Evolutionary conservation across 345 rosid species (phyloP).

Genomic region (Rhizophora apiculata): DNA sequence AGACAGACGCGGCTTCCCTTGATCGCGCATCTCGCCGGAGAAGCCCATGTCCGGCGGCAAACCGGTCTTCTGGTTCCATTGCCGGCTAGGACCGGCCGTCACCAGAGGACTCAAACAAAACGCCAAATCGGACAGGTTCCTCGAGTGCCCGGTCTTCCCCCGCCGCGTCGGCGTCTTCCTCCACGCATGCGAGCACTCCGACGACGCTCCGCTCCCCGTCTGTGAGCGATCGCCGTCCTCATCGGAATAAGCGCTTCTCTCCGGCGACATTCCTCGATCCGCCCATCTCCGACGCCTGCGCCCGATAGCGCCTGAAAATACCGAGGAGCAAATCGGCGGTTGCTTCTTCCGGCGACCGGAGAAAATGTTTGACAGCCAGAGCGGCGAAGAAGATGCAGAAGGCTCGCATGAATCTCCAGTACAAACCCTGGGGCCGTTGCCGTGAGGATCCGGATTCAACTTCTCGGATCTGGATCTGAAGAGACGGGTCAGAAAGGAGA

Average conservation of each 20-base stretch:
- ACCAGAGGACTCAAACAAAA: slow-evolving; percentile 92
- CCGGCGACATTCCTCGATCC: slow-evolving; percentile 88
- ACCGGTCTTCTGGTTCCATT: slow-evolving; percentile 55
- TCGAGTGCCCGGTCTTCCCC: slow-evolving; percentile 31
- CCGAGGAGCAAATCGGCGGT: slow-evolving; percentile 15
- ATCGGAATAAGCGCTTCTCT: slow-evolving; percentile 29
- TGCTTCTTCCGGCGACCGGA: slow-evolving; percentile 45
- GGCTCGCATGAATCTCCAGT: no score
- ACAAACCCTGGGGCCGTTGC: not conserved
- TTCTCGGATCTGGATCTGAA: slow-evolving; percentile 75
- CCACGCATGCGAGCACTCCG: slow-evolving; percentile 42
- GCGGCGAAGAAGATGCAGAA: slow-evolving; percentile 29
- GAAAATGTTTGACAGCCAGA: slow-evolving; percentile 58
- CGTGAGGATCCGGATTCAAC: slow-evolving; percentile 35
- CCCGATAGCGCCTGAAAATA: slow-evolving; percentile 21
- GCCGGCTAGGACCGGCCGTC: slow-evolving; percentile 70
- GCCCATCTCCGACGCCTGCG: slow-evolving; percentile 31
- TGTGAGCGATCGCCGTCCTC: slow-evolving; percentile 39
- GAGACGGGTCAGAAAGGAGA: slow-evolving; percentile 47
- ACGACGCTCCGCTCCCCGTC: slow-evolving; percentile 13
- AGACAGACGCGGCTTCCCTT: slow-evolving; percentile 67
- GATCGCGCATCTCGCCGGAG: slow-evolving; percentile 45
- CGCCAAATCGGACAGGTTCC: slow-evolving; percentile 55
- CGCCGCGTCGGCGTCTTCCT: slow-evolving; percentile 38
- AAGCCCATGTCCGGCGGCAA: slow-evolving; percentile 44